Evolutionary conservation across 345 rosid genomes (phyloP), one percentile per base, ranked within the genome.

Genomic region (Dipteronia sinensis): DNA sequence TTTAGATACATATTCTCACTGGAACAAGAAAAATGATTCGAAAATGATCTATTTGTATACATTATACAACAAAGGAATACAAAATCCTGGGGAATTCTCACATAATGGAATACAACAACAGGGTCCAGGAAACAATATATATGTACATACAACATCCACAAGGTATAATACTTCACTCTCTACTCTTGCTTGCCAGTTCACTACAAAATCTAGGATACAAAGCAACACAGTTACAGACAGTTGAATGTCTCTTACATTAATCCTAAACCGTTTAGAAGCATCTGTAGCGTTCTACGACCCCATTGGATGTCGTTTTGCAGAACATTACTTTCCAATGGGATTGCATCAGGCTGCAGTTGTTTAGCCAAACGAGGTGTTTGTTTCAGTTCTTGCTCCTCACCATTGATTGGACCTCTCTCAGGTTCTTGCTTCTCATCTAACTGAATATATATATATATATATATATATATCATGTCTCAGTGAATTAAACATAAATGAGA

Each of bases 231-330:
- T 62, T 22, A 31, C 65, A 19, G 64, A 62, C 6, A 67, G 13
- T 13, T 46, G 49, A 67, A 20, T 8, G n/a, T 66, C 10, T 27
- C 59, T 81, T 87, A 86, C 71, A 87, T 61, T 68, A 90, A 77
- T 47, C 94, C 86, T 46, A 94, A 82, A 83, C 61, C 86, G 53
- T 71, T 75, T 15, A 94, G 84, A 76, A 94, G 82, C 82, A 83
- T 91, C 72, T 86, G 83, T 53, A 94, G 79, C 5, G 86, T 81
- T 80, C 69, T 85, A 23, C 81, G 86, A 77, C 97, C 97, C 98
- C 97, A 92, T 61, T 79, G 87, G 19, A 91, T 73, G 78, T 94
- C 92, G 9, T 73, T 90, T 73, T 84, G 75, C 78, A 87, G 19
- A 11, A 85, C 82, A 59, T 58, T 22, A 44, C 68, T 62, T 34